Evolutionary conservation across 106 monocot genomes (phyloP).

Genomic region (Iris macrosiphon): DNA sequence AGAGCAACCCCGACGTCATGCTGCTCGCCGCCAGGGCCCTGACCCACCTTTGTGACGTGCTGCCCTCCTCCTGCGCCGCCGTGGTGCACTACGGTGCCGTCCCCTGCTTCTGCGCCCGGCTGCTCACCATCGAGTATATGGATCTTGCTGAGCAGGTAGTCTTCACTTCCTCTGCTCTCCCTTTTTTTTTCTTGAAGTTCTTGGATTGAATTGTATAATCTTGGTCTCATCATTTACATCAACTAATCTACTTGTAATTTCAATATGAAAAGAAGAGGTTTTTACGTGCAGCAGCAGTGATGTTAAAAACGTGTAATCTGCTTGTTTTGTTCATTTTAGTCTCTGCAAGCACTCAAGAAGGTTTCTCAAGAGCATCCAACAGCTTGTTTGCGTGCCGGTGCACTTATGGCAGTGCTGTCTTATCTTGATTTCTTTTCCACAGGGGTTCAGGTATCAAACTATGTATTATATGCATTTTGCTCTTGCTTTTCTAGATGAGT

Average conservation of each 20-base stretch:
- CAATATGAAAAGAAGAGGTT: no score
- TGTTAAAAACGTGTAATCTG: no score
- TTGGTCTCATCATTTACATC: no score
- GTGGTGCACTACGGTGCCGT: conserved; percentile 97
- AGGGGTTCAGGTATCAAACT: conserved; percentile 83
- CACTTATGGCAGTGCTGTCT: conserved; percentile 97
- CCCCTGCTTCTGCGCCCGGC: conserved; percentile 72
- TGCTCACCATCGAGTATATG: conserved; percentile 98
- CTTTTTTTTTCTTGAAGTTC: neutral
- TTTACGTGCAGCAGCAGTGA: no score
- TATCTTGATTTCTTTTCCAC: conserved; percentile 99
- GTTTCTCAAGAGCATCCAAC: conserved; percentile 96
- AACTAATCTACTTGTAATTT: no score
- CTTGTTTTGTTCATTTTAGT: conserved; percentile 32
- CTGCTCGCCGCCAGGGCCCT: conserved; percentile 90
- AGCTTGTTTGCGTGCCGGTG: conserved; percentile 94
- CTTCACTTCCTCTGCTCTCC: neutral
- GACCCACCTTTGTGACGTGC: conserved; percentile 81
- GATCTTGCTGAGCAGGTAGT: conserved; percentile 98
- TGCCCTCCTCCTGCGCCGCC: conserved; percentile 84
- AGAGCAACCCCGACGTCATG: conserved; percentile 91
- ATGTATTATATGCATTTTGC: neutral
- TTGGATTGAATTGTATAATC: no score
- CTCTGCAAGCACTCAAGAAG: conserved; percentile 98
- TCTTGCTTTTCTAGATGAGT: neutral